Evolutionary conservation across 179 eudicot species (phyloP).

Genomic region (Amaranthus tricolor): DNA sequence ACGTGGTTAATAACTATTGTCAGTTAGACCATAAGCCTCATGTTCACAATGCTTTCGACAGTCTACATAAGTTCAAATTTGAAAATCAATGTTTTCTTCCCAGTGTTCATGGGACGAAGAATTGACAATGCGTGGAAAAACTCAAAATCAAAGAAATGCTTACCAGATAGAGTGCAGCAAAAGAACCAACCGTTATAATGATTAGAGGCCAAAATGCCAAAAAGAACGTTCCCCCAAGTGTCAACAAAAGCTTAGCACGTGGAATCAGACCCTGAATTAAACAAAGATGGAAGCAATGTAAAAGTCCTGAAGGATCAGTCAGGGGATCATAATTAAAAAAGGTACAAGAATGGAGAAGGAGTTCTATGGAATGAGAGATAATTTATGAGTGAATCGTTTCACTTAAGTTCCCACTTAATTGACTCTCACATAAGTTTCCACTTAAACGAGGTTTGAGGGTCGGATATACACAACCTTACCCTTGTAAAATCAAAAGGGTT

Average conservation of each 20-base stretch:
- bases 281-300: background rate
- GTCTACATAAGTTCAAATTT: background rate
- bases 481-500: too few relatives aligned
- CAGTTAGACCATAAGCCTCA: too few relatives aligned
- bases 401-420: too few relatives aligned
- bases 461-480: too few relatives aligned
- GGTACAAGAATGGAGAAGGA: background rate
- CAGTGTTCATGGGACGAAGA: background rate
- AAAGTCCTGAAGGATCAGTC: background rate
- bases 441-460: too few relatives aligned
- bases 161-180: slow-evolving; percentile 78
- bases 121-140: background rate
- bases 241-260: slow-evolving; percentile 65
- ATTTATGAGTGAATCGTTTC: background rate
- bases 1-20: too few relatives aligned
- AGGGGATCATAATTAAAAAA: background rate
- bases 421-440: too few relatives aligned
- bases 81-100: background rate
- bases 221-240: slow-evolving; percentile 80
- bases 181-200: slow-evolving; percentile 53
- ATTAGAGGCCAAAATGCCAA: slow-evolving; percentile 84
- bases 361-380: background rate
- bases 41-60: background rate
- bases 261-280: slow-evolving; percentile 76
- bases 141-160: slow-evolving; percentile 22